Evolutionary conservation across 768 basidiomycete species (phyloP).

Genomic region (Melanogaster broomeanus): DNA sequence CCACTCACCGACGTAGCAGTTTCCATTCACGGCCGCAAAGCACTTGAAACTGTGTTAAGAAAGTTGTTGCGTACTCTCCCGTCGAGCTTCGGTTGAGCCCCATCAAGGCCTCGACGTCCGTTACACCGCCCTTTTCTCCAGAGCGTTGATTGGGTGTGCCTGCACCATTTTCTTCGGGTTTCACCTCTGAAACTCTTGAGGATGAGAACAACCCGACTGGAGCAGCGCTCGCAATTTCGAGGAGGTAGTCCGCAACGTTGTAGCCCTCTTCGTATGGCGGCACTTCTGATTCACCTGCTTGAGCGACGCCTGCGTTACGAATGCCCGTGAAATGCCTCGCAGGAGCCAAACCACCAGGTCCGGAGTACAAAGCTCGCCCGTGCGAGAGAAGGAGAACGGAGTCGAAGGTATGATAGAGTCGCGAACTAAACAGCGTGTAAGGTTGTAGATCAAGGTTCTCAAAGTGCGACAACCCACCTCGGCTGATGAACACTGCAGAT

Average conservation of each 20-base stretch:
- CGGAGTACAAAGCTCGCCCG: slow-evolving; percentile 78
- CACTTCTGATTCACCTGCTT: slow-evolving; percentile 35
- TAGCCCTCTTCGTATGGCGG: slow-evolving; percentile 73
- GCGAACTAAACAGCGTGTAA: slow-evolving; percentile 50
- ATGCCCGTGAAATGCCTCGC: slow-evolving; percentile 59
- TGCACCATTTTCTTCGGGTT: not conserved
- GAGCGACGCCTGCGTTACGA: slow-evolving; percentile 32
- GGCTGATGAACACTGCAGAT: slow-evolving; percentile 91
- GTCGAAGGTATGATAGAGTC: slow-evolving; percentile 85
- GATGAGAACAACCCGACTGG: slow-evolving; percentile 46
- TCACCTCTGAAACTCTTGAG: slow-evolving; percentile 16
- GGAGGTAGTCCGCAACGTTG: slow-evolving; percentile 90
- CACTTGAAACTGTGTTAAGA: slow-evolving; percentile 86
- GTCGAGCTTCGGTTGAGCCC: slow-evolving; percentile 15
- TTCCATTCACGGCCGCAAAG: slow-evolving; percentile 87
- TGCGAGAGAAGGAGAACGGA: slow-evolving; percentile 75
- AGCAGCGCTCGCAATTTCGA: slow-evolving; percentile 81
- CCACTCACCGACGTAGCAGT: slow-evolving; percentile 61
- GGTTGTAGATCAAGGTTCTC: not conserved
- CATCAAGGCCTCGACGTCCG: slow-evolving; percentile 22
- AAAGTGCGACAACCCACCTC: slow-evolving; percentile 47
- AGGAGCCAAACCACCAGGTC: slow-evolving; percentile 72
- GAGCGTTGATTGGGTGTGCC: slow-evolving; percentile 1
- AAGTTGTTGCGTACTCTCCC: slow-evolving; percentile 65
- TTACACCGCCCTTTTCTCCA: slow-evolving; percentile 12